phyloP scores from a whole-genome alignment of 768 basidiomycete species.

The Lactarius deliciosus region DNA sequence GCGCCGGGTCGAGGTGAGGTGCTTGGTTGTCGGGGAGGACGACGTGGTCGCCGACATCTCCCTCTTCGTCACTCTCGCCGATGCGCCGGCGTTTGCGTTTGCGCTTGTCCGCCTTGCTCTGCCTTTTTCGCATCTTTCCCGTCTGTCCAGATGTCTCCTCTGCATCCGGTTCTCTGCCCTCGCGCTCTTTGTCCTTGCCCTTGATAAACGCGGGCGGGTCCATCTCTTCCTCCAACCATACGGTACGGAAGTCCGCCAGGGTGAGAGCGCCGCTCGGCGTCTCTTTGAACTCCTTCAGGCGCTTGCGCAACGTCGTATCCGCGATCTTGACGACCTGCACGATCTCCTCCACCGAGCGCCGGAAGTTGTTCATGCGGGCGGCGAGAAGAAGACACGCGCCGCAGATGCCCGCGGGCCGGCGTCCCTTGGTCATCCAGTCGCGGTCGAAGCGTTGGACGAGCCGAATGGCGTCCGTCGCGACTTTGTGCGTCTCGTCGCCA shows the following conservation, averaged over 20 bases:
- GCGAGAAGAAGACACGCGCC: slow-evolving; percentile 94
- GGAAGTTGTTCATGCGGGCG: slow-evolving; percentile 97
- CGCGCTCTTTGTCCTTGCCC: slow-evolving; percentile 69
- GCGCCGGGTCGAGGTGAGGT: slow-evolving; percentile 50
- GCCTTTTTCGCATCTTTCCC: slow-evolving; percentile 34
- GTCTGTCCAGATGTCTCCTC: slow-evolving; percentile 34
- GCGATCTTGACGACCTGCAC: slow-evolving; percentile 99
- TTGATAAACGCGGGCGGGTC: slow-evolving; percentile 89
- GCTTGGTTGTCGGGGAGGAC: slow-evolving; percentile 31
- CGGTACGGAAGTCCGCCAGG: slow-evolving; percentile 83
- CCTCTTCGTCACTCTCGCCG: slow-evolving; percentile 42
- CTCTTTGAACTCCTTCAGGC: slow-evolving; percentile 91
- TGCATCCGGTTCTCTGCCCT: slow-evolving; percentile 44
- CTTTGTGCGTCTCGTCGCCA: slow-evolving; percentile 88
- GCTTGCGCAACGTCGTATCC: slow-evolving; percentile 90
- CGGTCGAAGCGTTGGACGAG: slow-evolving; percentile 92
- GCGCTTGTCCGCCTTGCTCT: slow-evolving; percentile 37
- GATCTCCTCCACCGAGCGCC: slow-evolving; percentile 90
- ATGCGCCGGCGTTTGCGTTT: slow-evolving; percentile 42
- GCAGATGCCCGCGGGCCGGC: slow-evolving; percentile 95
- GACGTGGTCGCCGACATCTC: slow-evolving; percentile 33
- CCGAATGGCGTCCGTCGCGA: slow-evolving; percentile 90
- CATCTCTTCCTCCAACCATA: slow-evolving; percentile 90
- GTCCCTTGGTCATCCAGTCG: slow-evolving; percentile 96
- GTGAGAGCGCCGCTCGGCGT: slow-evolving; percentile 86